A percentile compares a stretch with the other conserved stretches of the same genome.
These are phyloP conservation scores for Cordyceps farinosa DNA, from an alignment of 2,329 filamentous ascomycete species.

Conservation along the genomic window DNA sequence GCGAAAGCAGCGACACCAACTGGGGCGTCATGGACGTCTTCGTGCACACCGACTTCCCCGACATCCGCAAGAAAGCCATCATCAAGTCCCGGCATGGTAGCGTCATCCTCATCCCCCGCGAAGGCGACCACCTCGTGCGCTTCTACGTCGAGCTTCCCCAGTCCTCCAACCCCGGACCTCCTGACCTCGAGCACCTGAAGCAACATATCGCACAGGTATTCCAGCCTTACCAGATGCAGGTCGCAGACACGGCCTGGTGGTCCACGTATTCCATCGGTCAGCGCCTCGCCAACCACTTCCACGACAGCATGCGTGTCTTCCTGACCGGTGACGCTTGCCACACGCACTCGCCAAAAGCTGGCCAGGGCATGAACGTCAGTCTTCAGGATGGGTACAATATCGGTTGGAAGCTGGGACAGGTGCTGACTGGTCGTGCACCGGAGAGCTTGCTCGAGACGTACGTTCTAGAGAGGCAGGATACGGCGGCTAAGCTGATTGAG, in stretches of 20 bases:
- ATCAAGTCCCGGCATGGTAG: no score
- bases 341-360: constrained; percentile 56
- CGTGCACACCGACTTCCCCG: no score
- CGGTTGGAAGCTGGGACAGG: constrained; percentile 49
- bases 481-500: constrained; percentile 61
- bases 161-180: no score
- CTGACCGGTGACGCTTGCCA: constrained; percentile 63
- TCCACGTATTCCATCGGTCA: constrained; percentile 44
- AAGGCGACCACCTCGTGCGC: no score
- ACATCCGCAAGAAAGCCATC: no score
- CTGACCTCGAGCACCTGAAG: no score
- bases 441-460: constrained; percentile 43
- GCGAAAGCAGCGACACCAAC: no score
- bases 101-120: no score
- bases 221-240: constrained; percentile 50
- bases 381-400: constrained; percentile 62
- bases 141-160: constrained; percentile 31
- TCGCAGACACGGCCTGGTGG: constrained; percentile 56
- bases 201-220: constrained; percentile 44
- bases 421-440: constrained; percentile 37
- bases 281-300: no score
- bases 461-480: constrained; percentile 46
- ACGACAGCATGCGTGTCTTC: constrained; percentile 54
- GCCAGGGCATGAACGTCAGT: constrained; percentile 67
- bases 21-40: no score